Base-by-base conservation (phyloP, 2,329 filamentous ascomycete species). In the Neurospora sp. region DNA sequence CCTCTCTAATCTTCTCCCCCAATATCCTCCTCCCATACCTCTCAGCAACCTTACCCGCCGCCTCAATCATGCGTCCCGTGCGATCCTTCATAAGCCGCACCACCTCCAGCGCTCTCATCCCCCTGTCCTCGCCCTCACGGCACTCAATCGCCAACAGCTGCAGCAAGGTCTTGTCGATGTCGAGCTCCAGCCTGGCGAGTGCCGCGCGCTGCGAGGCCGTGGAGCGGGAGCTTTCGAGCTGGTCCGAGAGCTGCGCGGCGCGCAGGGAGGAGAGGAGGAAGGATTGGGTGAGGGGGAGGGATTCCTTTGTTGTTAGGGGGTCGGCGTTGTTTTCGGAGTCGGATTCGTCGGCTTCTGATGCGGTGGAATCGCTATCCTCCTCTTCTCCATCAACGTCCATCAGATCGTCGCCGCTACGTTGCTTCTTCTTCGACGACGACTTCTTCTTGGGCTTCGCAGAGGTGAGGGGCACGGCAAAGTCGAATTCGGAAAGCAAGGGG, bases 31-130 rank as follows among this genome's bases (percentile, higher is more conserved):
- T 85, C 10, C 92, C 92, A 81, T 96, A 99, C 75, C 95, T 85
- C 77, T 91, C 88, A 8, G 96, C 96, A 67, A 99, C 88, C 85
- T 96, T 97, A 70, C 89, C 88, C 1, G 96, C 96, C 4, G 95
- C 92, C 79, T 97, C 93, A 70, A 97, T 81, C 92, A 97, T 97
- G 79, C 91, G 90, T 19, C 95, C 95, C 71, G 88, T 91, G 66
- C 88, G 85, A 81, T 98, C 94, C 65, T 87, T 87, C 89, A 99
- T 92, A 76, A 99, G 83, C 72, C 87, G 85, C 38, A 97, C 96
- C 76, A 98, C 87, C 81, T 99, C 96, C 41, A 99, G 83, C 0
- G 95, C 95, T 74, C 95, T 93, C 93, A 97, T 97, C 6, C 94
- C 95, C 38, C 91, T 86, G 73, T 98, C 94, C 79, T 99, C 96